phyloP scores from a whole-genome alignment of 768 basidiomycete species.

The Scleroderma bovista region DNA sequence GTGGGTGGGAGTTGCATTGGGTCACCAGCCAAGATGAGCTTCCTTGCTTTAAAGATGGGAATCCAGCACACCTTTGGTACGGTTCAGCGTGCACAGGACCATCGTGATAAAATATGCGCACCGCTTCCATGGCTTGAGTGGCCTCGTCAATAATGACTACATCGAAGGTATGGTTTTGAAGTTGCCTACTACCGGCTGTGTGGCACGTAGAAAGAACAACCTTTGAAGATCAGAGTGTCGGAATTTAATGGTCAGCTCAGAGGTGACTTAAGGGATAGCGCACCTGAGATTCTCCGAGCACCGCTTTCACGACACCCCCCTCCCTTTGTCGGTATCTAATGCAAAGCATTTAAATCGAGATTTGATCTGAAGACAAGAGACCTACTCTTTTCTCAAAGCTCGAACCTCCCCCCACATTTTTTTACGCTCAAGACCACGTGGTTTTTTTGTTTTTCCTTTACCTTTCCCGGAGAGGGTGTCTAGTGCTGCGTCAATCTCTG shows the following conservation, averaged over 20 bases:
- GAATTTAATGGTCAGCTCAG: not conserved
- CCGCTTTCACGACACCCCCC: constrained; percentile 74
- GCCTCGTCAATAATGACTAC: constrained; percentile 97
- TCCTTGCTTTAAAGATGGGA: constrained; percentile 88
- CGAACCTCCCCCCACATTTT: constrained; percentile 86
- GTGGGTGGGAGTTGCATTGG: constrained; percentile 96
- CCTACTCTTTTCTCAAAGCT: constrained; percentile 86
- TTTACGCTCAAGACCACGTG: constrained; percentile 66
- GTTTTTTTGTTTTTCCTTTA: constrained; percentile 63
- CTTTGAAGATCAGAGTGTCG: constrained; percentile 35
- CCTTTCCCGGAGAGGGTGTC: constrained; percentile 65
- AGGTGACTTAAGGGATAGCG: not conserved
- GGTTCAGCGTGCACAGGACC: not conserved
- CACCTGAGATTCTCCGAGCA: constrained; percentile 76
- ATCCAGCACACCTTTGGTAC: constrained; percentile 65
- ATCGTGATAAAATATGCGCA: constrained; percentile 36
- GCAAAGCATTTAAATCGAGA: not conserved
- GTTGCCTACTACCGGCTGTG: constrained; percentile 80
- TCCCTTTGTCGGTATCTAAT: constrained; percentile 84
- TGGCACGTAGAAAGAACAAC: constrained; percentile 93
- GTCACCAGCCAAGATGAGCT: constrained; percentile 88
- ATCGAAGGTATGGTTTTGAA: constrained; percentile 77
- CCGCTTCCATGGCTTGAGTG: constrained; percentile 90
- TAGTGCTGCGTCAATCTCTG: constrained; percentile 71
- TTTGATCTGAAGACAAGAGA: not conserved